Base-by-base conservation (phyloP, 2,329 filamentous ascomycete species). In the Penicillium aurantiogriseum region DNA sequence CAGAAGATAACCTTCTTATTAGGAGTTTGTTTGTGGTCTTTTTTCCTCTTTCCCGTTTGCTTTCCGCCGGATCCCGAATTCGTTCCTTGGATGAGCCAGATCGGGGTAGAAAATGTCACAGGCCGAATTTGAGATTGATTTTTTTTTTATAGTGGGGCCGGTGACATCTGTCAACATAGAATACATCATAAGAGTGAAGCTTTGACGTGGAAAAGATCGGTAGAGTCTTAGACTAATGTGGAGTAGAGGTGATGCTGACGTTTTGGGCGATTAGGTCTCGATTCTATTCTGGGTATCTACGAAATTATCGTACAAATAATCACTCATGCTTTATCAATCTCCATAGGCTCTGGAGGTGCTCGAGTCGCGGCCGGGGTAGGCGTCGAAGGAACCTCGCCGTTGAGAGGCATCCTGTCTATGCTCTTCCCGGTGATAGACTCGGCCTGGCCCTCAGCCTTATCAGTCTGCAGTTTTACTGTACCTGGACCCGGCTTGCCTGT, bases 401-500 rank as follows among this genome's bases (percentile, higher is more conserved):
- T 43, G 13, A 45, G 9, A 19, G 36, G n/a, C 10, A 35, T 9
- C 27, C 31, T 27, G 19, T 51, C 54, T 9, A 38, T n/a, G 6
- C 29, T 36, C 25, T 56, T 51, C 39, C 44, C 39, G 44, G 55
- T 35, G 19, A 36, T 50, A 33, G 46, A 51, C 50, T 51, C 42
- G 56, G 58, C 42, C 63, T 59, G 39, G 44, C 51, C 46, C 59
- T 60, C 31, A 61, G 59, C 40, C 19, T 48, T 52, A 5, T 54
- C 48, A 17, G 38, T 23, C 13, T 17, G 27, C 1, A 40, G 15
- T 36, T 10, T 36, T 10, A 55, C 19, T 15, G 52, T 57, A 5
- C 49, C 49, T 17, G 49, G 54, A 19, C 49, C 49, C 1, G 43
- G 15, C 33, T 63, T 59, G 35, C 65, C 58, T 56, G 78, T 69